Percentiles rank a stretch among this genome's conserved stretches.
Conservation (phyloP, 2,329 filamentous ascomycete species). For the Fusarium guadeloupense region DNA sequence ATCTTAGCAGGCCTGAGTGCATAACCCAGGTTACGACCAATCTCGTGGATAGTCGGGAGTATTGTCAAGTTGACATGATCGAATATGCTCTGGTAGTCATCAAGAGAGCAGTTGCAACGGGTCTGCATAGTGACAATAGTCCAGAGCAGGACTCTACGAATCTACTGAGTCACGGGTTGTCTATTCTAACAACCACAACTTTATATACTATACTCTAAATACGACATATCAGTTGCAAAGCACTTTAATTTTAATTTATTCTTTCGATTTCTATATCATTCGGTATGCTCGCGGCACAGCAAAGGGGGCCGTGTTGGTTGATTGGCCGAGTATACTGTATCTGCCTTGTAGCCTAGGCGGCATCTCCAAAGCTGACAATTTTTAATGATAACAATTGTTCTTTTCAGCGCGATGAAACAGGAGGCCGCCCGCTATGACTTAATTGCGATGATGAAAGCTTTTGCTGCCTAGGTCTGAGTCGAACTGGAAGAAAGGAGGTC, state of each 20-base stretch:
- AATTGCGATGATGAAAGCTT: too few relatives aligned
- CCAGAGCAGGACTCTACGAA: neutral
- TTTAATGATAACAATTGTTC: neutral
- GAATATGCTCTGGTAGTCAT: neutral
- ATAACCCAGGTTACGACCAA: neutral
- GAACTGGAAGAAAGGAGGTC: too few relatives aligned
- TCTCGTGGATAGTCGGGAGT: neutral
- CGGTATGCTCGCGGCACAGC: neutral
- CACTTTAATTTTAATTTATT: neutral
- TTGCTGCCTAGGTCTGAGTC: too few relatives aligned
- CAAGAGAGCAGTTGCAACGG: slow-evolving; percentile 4
- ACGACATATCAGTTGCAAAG: neutral
- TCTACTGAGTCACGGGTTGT: neutral
- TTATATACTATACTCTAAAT: neutral
- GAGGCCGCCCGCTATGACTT: neutral
- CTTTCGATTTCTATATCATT: neutral
- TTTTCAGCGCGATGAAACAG: neutral
- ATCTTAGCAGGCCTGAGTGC: neutral
- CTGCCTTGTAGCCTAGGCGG: neutral
- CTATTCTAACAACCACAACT: neutral
- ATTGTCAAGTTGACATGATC: neutral
- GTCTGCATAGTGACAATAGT: neutral
- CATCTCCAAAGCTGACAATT: neutral
- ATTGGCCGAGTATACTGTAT: neutral
- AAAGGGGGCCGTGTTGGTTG: neutral